Evolutionary conservation across 2,329 filamentous ascomycete genomes (phyloP), one percentile per base, ranked within the genome.

Genomic region (Ophiostoma himal-ulmi): DNA sequence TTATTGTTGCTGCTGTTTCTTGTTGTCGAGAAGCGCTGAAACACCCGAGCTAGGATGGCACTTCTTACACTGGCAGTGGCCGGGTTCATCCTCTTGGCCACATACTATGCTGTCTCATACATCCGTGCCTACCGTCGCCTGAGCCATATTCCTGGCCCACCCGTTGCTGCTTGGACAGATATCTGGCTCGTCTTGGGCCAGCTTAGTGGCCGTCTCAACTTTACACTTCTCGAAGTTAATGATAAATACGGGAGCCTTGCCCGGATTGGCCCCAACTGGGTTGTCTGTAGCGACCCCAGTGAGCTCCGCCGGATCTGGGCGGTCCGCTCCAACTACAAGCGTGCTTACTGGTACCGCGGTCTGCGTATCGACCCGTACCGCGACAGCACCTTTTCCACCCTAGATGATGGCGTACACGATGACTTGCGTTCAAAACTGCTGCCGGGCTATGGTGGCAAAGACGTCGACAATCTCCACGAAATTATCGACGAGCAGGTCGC

Each of bases 361-460:
- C 78, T 85, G 72, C 80, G 81, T 14, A 78, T 88, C 71, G 82
- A 87, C 71, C 82, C 83, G 0, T 78, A 82, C 57, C 78, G 80
- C 22, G 82, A 86, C 75, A 85, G 83, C 73, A 79, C 84, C 22
- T 80, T 87, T 70, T 83, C 82, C 2, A 80, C 82, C 39, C 79
- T 80, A 39, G 80, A 87, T 73, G 82, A 83, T 69, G 77, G 77
- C 20, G 76, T 78, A 26, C 85, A 86, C 75, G 74, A 75, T 26
- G 68, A 62, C 11, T 73, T 76, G 78, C 69, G 84, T 80, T 73
- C 76, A 75, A 70, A 81, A 80, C 68, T 79, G 36, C 36, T 73
- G 30, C 74, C 74, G 0, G 76, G 75, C 1, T 77, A 77, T 44
- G 62, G 67, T 14, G 78, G 78, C 10, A 77, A 77, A 48, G 77